Base-by-base conservation (phyloP, 208 protist species). In the Crithidia fasciculata region DNA sequence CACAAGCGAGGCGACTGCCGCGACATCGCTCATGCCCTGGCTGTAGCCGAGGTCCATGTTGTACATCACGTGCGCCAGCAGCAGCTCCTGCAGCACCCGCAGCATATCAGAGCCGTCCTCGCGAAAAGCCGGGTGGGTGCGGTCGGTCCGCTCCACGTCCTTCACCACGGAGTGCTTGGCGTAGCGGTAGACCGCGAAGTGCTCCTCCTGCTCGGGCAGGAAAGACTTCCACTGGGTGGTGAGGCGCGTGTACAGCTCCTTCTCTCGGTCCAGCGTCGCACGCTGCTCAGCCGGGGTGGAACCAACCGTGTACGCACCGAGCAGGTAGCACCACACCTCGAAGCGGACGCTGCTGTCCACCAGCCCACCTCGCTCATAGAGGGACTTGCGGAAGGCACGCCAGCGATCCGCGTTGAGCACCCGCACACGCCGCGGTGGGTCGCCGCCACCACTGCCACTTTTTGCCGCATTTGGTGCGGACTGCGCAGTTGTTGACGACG, bases 21-120 rank as follows among this genome's bases (percentile, higher is more conserved):
- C 80, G 0, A 97, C 72, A 68, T 98, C 95, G 60, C 85, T 93
- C 95, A 98, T 97, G 39, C 91, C 91, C 62, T 97, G 92, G 44
- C 84, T 90, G 82, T 98, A 98, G 54, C 91, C 89, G n/a, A 96
- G 76, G 60, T 98, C 95, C 83, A 97, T 95, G 78, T 98, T 94
- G 55, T 87, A 86, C 80, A 97, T 90, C 36, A 86, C 82, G 74
- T 97, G 87, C 8, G 89, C 85, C 63, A 97, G 79, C 28, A 98
- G 82, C 3, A 97, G 77, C 61, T 91, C 58, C n/a, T 74, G 80
- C 47, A 98, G 59, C 43, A 73, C 64, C n/a, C 53, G 50, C 55
- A 95, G 81, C 58, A 85, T 87, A 43, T 72, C 64, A 9, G 83
- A 73, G 8, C 81, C 69, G 16, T 88, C 84, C 5, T 88, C 82